Percentiles rank a stretch among this genome's conserved stretches.
These are phyloP conservation scores for Amaranthus hypochondriacus DNA, from an alignment of 148 eudicot species.

Conservation along the genomic window DNA sequence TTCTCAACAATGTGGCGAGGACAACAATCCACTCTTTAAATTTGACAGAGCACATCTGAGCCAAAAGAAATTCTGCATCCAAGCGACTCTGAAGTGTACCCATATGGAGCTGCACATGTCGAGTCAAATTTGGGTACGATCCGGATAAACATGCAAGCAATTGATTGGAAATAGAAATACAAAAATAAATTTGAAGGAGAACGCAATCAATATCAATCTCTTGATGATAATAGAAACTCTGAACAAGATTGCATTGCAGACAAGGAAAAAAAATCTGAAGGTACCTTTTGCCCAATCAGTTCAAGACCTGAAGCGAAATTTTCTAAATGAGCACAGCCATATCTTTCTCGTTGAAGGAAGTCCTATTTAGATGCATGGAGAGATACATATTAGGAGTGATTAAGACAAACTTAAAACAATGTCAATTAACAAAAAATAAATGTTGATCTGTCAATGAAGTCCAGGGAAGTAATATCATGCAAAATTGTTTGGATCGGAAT, in stretches of 20 bases:
- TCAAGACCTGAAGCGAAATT: constrained; percentile 88
- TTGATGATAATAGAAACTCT: background rate
- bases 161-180: background rate
- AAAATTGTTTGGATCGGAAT: too few relatives aligned
- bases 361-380: constrained; percentile 46
- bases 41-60: constrained; percentile 98
- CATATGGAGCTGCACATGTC: constrained; percentile 76
- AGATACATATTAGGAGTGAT: background rate
- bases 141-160: background rate
- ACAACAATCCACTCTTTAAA: constrained; percentile 99
- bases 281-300: constrained; percentile 78
- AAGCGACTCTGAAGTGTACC: constrained; percentile 83
- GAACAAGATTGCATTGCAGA: background rate
- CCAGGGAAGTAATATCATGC: background rate
- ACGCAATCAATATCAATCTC: background rate
- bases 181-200: background rate
- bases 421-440: background rate
- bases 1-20: constrained; percentile 87
- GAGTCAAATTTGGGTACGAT: background rate
- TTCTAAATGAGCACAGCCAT: constrained; percentile 95
- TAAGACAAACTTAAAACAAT: constrained; percentile 5
- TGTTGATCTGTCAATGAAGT: background rate
- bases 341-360: constrained; percentile 85
- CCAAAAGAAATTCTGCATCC: constrained; percentile 96
- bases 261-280: background rate